These are phyloP conservation scores for Lagenidium sp. DNA, from an alignment of 352 stramenopile species.

Conservation along the genomic window DNA sequence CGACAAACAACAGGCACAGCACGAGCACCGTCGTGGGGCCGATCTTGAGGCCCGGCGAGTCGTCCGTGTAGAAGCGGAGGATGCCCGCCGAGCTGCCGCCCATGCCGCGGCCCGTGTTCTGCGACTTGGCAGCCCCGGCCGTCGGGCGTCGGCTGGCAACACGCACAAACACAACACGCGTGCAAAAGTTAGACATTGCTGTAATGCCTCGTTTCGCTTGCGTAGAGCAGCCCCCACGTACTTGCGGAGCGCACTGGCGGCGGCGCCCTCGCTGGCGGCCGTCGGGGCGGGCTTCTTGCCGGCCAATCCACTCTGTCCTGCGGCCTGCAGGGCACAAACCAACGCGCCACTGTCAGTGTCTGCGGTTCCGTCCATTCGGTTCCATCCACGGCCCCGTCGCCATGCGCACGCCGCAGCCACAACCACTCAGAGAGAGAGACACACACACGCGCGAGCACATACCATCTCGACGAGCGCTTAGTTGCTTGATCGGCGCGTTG, in stretches of 20 bases:
- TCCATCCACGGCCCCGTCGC: no score
- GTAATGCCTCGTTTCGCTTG: background rate
- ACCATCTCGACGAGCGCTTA: no score
- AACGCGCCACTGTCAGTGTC: background rate
- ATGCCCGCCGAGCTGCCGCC: conserved; percentile 87
- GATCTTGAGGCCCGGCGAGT: conserved; percentile 94
- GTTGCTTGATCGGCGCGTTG: no score
- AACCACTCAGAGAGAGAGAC: background rate
- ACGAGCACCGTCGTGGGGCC: conserved; percentile 94
- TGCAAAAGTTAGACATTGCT: background rate
- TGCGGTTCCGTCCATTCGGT: background rate
- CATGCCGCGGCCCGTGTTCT: conserved; percentile 80
- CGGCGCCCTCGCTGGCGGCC: conserved; percentile 42
- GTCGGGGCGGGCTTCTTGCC: conserved; percentile 64
- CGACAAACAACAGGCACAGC: conserved; percentile 93
- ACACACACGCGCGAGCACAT: background rate
- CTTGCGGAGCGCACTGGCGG: conserved; percentile 68
- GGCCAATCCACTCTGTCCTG: conserved; percentile 10
- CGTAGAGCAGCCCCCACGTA: conserved; percentile 10
- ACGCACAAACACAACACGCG: background rate
- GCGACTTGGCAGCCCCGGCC: conserved; percentile 17
- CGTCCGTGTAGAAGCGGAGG: conserved; percentile 96
- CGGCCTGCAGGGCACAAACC: no score
- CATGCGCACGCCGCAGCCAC: no score
- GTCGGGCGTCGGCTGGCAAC: conserved; percentile 41